Evolutionary conservation across 108 stramenopile genomes (phyloP).

Genomic region (Chaetoceros muelleri): DNA sequence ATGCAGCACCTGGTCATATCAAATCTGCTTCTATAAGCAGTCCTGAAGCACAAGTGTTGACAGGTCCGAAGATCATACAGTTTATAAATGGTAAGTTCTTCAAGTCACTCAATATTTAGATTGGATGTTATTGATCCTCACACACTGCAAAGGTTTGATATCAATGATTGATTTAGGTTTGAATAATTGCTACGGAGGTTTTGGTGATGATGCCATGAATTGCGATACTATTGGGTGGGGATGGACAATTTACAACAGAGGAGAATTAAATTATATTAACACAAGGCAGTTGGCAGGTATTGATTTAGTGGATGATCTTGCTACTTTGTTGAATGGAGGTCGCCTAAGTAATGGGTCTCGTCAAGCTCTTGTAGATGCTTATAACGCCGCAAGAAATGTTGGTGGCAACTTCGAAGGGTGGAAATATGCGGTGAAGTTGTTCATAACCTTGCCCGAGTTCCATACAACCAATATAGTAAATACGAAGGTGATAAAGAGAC

Average conservation of each 20-base stretch:
- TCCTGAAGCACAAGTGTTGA: slow-evolving; percentile 16
- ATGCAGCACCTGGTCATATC: slow-evolving; percentile 13
- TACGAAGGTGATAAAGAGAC: slow-evolving; percentile 8
- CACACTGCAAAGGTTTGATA: too few species aligned
- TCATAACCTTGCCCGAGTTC: slow-evolving; percentile 22
- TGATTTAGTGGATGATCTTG: slow-evolving; percentile 36
- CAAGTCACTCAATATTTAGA: too few species aligned
- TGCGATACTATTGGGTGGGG: slow-evolving; percentile 5
- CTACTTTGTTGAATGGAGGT: slow-evolving; percentile 35
- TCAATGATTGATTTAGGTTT: slow-evolving; percentile 43
- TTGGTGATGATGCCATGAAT: slow-evolving; percentile 22
- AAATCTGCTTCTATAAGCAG: slow-evolving; percentile 9
- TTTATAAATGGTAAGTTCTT: slow-evolving; percentile 35
- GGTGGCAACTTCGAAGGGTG: not conserved
- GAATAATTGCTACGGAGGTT: slow-evolving; percentile 25
- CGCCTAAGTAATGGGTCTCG: not conserved
- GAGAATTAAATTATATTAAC: slow-evolving; percentile 13
- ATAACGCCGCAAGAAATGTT: slow-evolving; percentile 1
- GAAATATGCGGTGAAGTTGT: slow-evolving; percentile 2
- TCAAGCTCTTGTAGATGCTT: not conserved
- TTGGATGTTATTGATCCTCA: too few species aligned
- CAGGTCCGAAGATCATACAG: slow-evolving; percentile 2
- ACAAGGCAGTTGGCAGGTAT: slow-evolving; percentile 3
- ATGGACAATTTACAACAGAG: slow-evolving; percentile 3
- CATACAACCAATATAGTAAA: slow-evolving; percentile 19